Evolutionary conservation across 148 eudicot genomes (phyloP), one percentile per base, ranked within the genome.

Genomic region (Cornus kousa): DNA sequence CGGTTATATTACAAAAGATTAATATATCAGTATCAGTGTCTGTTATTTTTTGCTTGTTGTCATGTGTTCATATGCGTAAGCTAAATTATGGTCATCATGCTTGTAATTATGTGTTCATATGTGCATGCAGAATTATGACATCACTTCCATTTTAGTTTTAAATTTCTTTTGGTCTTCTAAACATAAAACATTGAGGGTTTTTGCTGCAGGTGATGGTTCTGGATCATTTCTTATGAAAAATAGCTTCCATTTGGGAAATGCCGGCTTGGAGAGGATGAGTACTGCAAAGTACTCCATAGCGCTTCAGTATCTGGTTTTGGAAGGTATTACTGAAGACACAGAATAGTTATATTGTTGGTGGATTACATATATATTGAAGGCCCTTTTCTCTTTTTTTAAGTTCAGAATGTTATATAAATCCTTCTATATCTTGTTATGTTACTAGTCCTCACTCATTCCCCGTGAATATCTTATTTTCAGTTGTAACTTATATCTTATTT

Each of bases 211-310:
- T 83, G 89, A 86, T 82, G 91, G 88, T 64, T 81, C 83, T 9
- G 86, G 91, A 74, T 87, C 90, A 23, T 91, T 88, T 79, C 72
- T 86, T 72, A 76, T 91, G n/a, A 86, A 78, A 74, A 82, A 79
- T 31, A 80, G 40, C 59, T 35, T 78, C 80, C 32, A 50, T 71
- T 32, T 40, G 28, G 80, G 85, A 62, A 73, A 32, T 74, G 76
- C 74, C 37, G 76, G 68, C 46, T 73, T 43, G 6, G 74, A 35
- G 75, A 75, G 72, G 40, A 80, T 53, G 66, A 87, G 48, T 77
- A 82, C 69, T 76, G 99, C 97, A 10, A 95, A 81, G 77, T 95
- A 93, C 91, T 89, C 94, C 78, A 83, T 89, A 78, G 90, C 97
- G 72, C 97, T 93, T 76, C 97, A 93, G 53, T 83, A 89, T 84